phyloP scores from a whole-genome alignment of 805 yeast species.

The Blastobotrys attinorum region DNA sequence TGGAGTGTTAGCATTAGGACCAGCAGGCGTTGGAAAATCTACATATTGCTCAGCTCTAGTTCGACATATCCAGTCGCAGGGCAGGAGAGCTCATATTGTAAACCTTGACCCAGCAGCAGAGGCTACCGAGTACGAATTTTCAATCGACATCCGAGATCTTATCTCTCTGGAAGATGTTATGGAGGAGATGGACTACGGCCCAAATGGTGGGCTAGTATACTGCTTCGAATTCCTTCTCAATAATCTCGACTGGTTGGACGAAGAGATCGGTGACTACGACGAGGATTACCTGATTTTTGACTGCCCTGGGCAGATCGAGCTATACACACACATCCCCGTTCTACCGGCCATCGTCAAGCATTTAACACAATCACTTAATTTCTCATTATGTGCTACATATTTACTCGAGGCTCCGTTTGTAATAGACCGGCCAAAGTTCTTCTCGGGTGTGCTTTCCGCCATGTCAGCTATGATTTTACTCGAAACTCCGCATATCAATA shows the following conservation, averaged over 20 bases:
- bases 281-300: constrained; percentile 93
- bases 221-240: constrained; percentile 85
- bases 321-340: constrained; percentile 90
- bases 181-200: constrained; percentile 91
- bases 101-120: constrained; percentile 97
- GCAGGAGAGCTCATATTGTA: constrained; percentile 90
- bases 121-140: constrained; percentile 82
- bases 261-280: constrained; percentile 90
- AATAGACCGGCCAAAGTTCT: constrained; percentile 82
- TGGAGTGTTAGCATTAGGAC: constrained; percentile 90
- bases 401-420: constrained; percentile 91
- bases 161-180: constrained; percentile 88
- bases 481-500: constrained; percentile 91
- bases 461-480: constrained; percentile 97
- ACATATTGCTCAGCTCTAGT: constrained; percentile 88
- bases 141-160: constrained; percentile 85
- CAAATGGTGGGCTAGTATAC: constrained; percentile 88
- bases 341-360: constrained; percentile 85
- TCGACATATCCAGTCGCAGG: constrained; percentile 79
- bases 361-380: constrained; percentile 67
- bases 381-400: constrained; percentile 88
- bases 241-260: constrained; percentile 95
- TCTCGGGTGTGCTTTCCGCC: constrained; percentile 91
- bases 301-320: constrained; percentile 95
- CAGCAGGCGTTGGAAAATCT: constrained; percentile 96